Percentiles rank a stretch among this genome's conserved stretches.
Conservation (phyloP, 768 basidiomycete species). For the Rossbeevera mucosa region DNA sequence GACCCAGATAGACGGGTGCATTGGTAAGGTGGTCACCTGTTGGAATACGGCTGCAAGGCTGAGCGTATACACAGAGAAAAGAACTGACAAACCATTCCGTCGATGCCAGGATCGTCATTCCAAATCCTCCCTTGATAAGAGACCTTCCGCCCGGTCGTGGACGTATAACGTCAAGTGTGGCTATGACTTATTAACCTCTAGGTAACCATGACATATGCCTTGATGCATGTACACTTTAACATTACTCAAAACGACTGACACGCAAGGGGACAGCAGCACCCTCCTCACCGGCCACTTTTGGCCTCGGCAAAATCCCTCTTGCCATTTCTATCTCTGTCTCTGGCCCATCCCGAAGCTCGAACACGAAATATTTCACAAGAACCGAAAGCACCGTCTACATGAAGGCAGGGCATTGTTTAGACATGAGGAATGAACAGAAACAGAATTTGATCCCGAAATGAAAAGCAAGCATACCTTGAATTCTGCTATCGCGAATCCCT, state of each 20-base stretch:
- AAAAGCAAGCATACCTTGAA: conserved; percentile 25
- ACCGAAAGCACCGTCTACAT: conserved; percentile 40
- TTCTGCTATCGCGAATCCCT: conserved; percentile 9
- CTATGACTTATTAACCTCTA: too few species aligned
- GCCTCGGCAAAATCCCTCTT: conserved; percentile 16
- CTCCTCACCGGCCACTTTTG: conserved; percentile 20
- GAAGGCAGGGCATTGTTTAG: neutral
- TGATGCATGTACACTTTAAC: neutral
- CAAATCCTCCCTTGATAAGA: too few species aligned
- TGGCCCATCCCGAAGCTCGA: conserved; percentile 19
- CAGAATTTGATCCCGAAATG: neutral
- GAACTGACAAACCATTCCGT: too few species aligned
- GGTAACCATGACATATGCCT: too few species aligned
- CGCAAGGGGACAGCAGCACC: conserved; percentile 14
- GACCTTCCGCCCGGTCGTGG: too few species aligned
- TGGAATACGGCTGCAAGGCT: too few species aligned
- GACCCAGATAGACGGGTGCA: too few species aligned
- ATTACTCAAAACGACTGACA: conserved; percentile 7
- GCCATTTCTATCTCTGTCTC: conserved; percentile 11
- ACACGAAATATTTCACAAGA: conserved; percentile 34
- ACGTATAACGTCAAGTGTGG: too few species aligned
- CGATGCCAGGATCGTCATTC: too few species aligned
- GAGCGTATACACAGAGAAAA: too few species aligned
- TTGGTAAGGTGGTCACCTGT: too few species aligned
- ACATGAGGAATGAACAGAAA: neutral